Base-by-base conservation (phyloP, 2,329 filamentous ascomycete species). In the Xylaria sp. region DNA sequence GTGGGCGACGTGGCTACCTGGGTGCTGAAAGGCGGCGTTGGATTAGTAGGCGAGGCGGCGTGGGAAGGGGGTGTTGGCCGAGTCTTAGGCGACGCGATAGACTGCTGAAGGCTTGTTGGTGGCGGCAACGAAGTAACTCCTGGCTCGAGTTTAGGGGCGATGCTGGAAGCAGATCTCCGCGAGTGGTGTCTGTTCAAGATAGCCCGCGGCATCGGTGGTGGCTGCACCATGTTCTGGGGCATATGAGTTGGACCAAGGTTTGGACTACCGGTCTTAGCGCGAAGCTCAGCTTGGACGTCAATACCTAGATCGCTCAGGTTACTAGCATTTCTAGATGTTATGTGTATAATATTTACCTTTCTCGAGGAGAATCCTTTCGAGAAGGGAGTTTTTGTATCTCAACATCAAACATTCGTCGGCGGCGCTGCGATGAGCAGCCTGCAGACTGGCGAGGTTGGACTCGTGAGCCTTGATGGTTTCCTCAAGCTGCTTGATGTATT, bases 401-500 rank as follows among this genome's bases (percentile, higher is more conserved):
- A 99, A 81, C 94, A 99, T 97, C 69, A 97, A 76, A 72, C 94
- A 97, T 75, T 97, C 94, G 73, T 97, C 94, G 53, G 93, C 92
- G 53, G 94, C 94, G 68, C 86, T 92, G 66, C 94, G 90, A 71
- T 97, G 94, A 62, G 92, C 95, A 68, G 93, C 90, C 75, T 97
- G 94, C 56, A 99, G 81, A 68, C 87, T 96, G 66, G 95, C 90
- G 52, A 97, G 81, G 66, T 91, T 93, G 67, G 95, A 91, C 76
- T 99, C 94, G 80, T 97, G 93, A 65, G 94, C 90, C 69, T 94
- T 93, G 74, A 99, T 97, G 51, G 92, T 96, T 66, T 93, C 91
- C 76, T 99, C 94, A 21, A 99, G 84, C 74, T 99, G 94, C 78
- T 97, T 97, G 78, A 99, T 99, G 74, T 99, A 99, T 78, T 99